phyloP scores from a whole-genome alignment of 306 rosid species.

The Trichosanthes cucumerina region DNA sequence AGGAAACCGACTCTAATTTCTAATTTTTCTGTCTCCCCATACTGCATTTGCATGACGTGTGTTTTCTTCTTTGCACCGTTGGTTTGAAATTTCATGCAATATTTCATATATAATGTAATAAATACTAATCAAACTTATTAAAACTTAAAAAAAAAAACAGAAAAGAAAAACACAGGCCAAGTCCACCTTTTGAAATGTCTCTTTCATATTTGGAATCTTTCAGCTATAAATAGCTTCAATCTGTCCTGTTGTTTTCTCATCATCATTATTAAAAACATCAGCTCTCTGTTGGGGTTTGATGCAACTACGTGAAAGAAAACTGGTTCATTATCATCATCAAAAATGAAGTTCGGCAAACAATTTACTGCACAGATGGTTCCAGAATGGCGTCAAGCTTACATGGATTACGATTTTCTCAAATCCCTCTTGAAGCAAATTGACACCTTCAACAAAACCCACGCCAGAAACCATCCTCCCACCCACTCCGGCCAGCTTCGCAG shows the following conservation, averaged over 20 bases:
- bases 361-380: conserved; percentile 2
- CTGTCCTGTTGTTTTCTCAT: no score
- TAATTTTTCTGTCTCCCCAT: no score
- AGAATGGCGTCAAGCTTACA: not conserved
- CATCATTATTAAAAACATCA: not conserved
- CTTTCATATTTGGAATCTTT: not conserved
- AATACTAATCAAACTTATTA: not conserved
- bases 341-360: conserved; percentile 2
- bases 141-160: no score
- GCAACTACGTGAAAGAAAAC: not conserved
- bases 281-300: not conserved
- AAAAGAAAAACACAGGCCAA: not conserved
- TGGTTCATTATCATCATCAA: not conserved
- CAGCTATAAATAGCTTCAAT: not conserved
- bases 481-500: not conserved
- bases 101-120: not conserved
- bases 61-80: not conserved
- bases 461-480: not conserved
- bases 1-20: no score
- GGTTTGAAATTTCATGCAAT: not conserved
- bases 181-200: not conserved
- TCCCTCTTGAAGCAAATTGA: conserved; percentile 7
- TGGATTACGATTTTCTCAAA: conserved; percentile 1
- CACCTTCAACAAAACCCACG: not conserved
- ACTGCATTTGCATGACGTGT: not conserved